Percentiles rank a stretch among this genome's conserved stretches.
Conservation (phyloP, 805 yeast genomes). For the Kockiozyma suomiensis region DNA sequence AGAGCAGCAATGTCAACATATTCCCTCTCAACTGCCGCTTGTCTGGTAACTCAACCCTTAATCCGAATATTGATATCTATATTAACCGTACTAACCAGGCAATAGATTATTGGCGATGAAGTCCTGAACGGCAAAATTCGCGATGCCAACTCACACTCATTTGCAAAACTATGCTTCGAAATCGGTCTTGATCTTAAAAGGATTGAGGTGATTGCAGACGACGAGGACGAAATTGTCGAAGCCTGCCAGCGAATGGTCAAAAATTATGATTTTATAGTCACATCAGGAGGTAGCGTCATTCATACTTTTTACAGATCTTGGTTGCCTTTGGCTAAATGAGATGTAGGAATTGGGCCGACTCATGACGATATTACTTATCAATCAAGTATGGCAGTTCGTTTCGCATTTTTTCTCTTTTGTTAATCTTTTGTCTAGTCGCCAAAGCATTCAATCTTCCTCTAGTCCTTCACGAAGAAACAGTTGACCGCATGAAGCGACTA, state of each 20-base stretch:
- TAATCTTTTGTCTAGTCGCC: constrained; percentile 47
- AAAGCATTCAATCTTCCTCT: constrained; percentile 59
- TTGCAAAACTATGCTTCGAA: constrained; percentile 70
- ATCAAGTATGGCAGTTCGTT: constrained; percentile 40
- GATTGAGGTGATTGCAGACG: constrained; percentile 78
- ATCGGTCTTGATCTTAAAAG: constrained; percentile 67
- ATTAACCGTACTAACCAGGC: neutral
- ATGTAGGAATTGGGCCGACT: constrained; percentile 69
- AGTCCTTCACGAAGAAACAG: constrained; percentile 58
- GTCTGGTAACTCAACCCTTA: constrained; percentile 34
- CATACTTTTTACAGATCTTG: constrained; percentile 37
- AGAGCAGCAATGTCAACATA: constrained; percentile 25
- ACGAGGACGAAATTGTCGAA: constrained; percentile 60
- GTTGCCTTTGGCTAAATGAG: too few relatives aligned
- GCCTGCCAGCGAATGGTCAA: constrained; percentile 53
- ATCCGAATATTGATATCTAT: neutral
- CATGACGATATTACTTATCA: constrained; percentile 88
- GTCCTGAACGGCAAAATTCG: constrained; percentile 80
- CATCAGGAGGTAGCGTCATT: constrained; percentile 54
- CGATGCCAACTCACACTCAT: constrained; percentile 74
- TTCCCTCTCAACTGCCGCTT: constrained; percentile 46
- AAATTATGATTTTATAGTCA: constrained; percentile 67
- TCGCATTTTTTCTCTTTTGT: neutral
- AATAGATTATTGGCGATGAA: constrained; percentile 76
- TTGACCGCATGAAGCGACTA: constrained; percentile 57